Conservation (phyloP, 176 grass and related monocot genomes). For the Cenchrus americanus region DNA sequence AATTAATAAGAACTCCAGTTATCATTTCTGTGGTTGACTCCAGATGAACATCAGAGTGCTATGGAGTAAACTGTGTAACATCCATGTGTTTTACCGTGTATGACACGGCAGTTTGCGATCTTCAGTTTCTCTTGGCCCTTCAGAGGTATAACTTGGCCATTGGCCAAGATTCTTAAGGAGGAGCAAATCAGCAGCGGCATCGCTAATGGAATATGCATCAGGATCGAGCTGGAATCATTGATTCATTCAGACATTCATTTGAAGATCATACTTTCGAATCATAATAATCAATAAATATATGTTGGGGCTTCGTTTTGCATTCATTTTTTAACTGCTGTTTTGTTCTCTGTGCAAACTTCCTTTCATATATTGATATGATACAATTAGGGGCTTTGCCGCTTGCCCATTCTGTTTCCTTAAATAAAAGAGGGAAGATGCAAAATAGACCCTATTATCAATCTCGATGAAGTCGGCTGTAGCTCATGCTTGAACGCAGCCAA, state of each 20-base stretch:
- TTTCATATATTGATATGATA: neutral
- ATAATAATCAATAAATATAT: neutral
- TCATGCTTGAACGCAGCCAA: neutral
- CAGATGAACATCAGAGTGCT: conserved; percentile 22
- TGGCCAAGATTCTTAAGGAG: conserved; percentile 30
- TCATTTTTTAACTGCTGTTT: neutral
- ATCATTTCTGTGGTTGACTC: conserved; percentile 9
- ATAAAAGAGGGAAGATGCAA: neutral
- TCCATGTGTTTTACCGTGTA: neutral
- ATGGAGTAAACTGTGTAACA: conserved; percentile 20
- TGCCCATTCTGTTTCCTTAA: neutral
- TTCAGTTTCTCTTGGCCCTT: conserved; percentile 49
- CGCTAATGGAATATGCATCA: neutral
- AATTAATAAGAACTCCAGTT: conserved; percentile 33
- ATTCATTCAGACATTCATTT: neutral
- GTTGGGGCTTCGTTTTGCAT: neutral
- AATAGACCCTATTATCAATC: neutral
- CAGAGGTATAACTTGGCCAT: conserved; percentile 1
- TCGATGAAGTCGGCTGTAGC: neutral
- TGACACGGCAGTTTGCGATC: conserved; percentile 20
- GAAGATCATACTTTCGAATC: neutral
- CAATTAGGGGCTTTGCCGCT: neutral
- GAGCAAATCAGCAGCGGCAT: conserved; percentile 19
- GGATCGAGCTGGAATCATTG: neutral
- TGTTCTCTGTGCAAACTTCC: neutral